Conservation (phyloP, 139 green algal genomes). For the Closterium sp. region DNA sequence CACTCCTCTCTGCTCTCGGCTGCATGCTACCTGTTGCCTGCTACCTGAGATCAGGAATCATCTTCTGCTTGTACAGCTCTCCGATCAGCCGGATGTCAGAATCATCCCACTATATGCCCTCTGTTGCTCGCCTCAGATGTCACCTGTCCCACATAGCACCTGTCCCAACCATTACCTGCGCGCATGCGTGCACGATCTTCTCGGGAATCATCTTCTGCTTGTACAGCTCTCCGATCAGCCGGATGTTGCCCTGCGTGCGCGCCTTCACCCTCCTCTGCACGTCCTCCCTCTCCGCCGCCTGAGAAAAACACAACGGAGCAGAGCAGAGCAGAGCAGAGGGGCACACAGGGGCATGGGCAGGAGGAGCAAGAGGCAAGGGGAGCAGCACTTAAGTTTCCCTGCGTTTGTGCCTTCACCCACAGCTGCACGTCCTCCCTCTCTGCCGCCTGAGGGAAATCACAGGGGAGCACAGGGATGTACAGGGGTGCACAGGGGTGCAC, state of each 20-base stretch:
- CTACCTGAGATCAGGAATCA: conserved; percentile 88
- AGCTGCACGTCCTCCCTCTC: conserved; percentile 59
- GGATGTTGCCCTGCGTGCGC: conserved; percentile 94
- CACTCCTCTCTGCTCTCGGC: no score
- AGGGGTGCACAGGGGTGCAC: no score
- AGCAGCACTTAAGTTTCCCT: conserved; percentile 84
- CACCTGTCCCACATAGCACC: conserved; percentile 39
- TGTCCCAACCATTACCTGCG: conserved; percentile 50
- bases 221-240: conserved; percentile 98
- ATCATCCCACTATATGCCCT: no score
- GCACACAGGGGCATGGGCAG: not conserved
- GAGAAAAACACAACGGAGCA: not conserved
- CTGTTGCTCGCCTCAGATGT: no score
- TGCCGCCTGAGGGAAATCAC: not conserved
- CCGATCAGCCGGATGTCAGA: conserved; percentile 99
- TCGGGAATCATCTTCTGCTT: conserved; percentile 92
- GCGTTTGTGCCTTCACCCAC: conserved; percentile 62
- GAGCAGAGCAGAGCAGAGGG: not conserved
- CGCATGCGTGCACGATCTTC: conserved; percentile 94
- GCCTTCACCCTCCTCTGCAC: conserved; percentile 52
- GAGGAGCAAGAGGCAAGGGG: not conserved
- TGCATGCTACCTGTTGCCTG: no score
- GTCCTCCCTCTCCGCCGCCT: conserved; percentile 56
- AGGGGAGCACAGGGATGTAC: not conserved
- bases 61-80: conserved; percentile 90